Percentiles rank a stretch among this genome's conserved stretches.
These are phyloP conservation scores for Ambrosia artemisiifolia DNA, from an alignment of 129 eudicot species.

Conservation along the genomic window DNA sequence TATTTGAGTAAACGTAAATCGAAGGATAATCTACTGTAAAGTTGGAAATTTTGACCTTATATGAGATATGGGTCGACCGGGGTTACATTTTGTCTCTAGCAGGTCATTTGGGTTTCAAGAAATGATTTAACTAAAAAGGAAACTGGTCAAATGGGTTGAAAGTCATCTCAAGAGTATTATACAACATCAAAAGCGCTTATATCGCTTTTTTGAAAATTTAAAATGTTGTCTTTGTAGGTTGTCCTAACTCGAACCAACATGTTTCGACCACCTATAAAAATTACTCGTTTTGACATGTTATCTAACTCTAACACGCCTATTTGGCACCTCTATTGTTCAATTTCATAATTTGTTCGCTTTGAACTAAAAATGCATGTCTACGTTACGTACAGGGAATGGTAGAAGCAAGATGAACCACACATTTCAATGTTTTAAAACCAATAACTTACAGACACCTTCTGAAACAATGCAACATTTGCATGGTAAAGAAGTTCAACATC, in stretches of 20 bases:
- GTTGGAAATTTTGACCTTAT: too few species aligned
- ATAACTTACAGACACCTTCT: conserved; percentile 1
- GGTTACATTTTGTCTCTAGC: not conserved
- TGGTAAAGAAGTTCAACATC: conserved; percentile 29
- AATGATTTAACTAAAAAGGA: not conserved
- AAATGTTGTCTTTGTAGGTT: too few species aligned
- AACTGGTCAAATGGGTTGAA: not conserved
- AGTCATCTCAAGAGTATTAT: not conserved
- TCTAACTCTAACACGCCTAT: not conserved
- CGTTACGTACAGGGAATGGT: conserved; percentile 44
- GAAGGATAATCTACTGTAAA: not conserved
- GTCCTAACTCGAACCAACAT: too few species aligned
- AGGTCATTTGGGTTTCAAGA: not conserved
- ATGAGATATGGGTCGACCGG: not conserved
- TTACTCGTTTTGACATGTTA: not conserved
- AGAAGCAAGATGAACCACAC: conserved; percentile 34
- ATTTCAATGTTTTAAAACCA: conserved; percentile 11
- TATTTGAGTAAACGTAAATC: not conserved
- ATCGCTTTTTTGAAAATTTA: not conserved
- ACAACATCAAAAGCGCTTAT: not conserved
- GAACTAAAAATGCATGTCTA: conserved; percentile 26
- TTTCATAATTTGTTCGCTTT: not conserved
- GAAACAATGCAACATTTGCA: conserved; percentile 9
- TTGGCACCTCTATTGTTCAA: not conserved
- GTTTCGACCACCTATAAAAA: conserved; percentile 24